A percentile compares a stretch with the other conserved stretches of the same genome.
Conservation (phyloP, 1,284 basidiomycete genomes). For the Melampsora americana region DNA sequence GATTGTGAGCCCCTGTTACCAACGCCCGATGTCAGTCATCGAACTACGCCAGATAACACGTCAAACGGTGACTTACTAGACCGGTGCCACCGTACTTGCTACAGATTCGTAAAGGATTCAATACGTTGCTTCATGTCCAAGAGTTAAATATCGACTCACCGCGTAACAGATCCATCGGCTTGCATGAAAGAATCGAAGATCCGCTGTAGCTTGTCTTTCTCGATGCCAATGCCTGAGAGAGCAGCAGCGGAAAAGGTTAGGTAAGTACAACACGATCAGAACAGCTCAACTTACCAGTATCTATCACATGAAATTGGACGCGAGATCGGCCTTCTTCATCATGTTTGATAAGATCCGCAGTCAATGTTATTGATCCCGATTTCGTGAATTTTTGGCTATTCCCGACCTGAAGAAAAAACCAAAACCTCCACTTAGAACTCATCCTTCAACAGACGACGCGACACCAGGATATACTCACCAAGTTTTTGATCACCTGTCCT, state of each 20-base stretch:
- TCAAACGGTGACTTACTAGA: slow-evolving; percentile 14
- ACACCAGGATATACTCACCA: slow-evolving; percentile 8
- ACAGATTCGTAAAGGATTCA: background rate
- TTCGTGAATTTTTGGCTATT: slow-evolving; percentile 43
- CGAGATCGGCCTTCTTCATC: slow-evolving; percentile 23
- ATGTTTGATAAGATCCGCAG: slow-evolving; percentile 10
- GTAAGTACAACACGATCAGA: too few relatives aligned
- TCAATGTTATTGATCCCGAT: slow-evolving; percentile 36
- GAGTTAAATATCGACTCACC: slow-evolving; percentile 2
- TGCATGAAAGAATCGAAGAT: slow-evolving; percentile 44
- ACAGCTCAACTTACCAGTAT: slow-evolving; percentile 22
- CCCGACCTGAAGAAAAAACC: slow-evolving; percentile 17
- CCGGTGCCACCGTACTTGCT: slow-evolving; percentile 44
- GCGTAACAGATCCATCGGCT: slow-evolving; percentile 43
- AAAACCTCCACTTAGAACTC: background rate
- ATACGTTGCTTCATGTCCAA: too few relatives aligned
- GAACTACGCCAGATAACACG: background rate
- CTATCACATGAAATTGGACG: slow-evolving; percentile 41
- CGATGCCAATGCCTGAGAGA: slow-evolving; percentile 38
- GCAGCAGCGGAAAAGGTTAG: background rate
- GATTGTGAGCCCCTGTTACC: slow-evolving; percentile 41
- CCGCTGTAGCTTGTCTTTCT: slow-evolving; percentile 38
- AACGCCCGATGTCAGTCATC: background rate
- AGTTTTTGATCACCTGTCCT: slow-evolving; percentile 41
- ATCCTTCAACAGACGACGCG: background rate